Evolutionary conservation across 176 grass and related monocot genomes (phyloP).

Genomic region (Triticum dicoccoides): DNA sequence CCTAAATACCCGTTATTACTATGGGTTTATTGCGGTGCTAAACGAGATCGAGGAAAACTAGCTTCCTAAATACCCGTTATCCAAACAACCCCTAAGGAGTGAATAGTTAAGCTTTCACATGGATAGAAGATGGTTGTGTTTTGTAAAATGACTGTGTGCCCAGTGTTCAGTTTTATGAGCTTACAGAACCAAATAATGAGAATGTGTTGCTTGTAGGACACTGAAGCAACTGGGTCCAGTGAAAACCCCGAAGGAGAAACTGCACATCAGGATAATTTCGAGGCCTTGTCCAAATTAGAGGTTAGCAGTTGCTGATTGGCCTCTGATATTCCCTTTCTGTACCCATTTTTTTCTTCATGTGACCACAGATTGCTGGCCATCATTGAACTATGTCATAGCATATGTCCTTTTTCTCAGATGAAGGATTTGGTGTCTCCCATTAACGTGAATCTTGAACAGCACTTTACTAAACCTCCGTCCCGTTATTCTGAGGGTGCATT

Average conservation of each 20-base stretch:
- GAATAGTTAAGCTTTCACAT: not conserved
- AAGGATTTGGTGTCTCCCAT: slow-evolving; percentile 56
- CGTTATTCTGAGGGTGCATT: slow-evolving; percentile 81
- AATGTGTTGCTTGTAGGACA: slow-evolving; percentile 44
- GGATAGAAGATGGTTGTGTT: not conserved
- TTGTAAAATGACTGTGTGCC: not conserved
- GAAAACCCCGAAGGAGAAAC: slow-evolving; percentile 25
- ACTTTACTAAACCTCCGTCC: slow-evolving; percentile 75
- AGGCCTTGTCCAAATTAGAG: slow-evolving; percentile 53
- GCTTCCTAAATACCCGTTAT: too few species aligned
- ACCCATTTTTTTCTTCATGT: slow-evolving; percentile 20
- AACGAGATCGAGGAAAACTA: too few species aligned
- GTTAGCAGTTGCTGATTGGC: slow-evolving; percentile 26
- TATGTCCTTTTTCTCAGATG: slow-evolving; percentile 51
- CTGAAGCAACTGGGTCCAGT: slow-evolving; percentile 34
- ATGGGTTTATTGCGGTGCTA: too few species aligned
- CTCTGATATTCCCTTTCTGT: not conserved
- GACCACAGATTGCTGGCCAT: slow-evolving; percentile 6
- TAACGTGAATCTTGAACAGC: slow-evolving; percentile 59
- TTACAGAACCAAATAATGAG: slow-evolving; percentile 12
- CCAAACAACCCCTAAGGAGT: too few species aligned
- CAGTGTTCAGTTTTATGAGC: slow-evolving; percentile 2
- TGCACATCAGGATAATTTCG: slow-evolving; percentile 35
- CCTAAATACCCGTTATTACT: too few species aligned
- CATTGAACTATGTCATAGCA: slow-evolving; percentile 20